Base-by-base conservation (phyloP, 495 filamentous ascomycete genomes). In the Cairneyella variabilis region DNA sequence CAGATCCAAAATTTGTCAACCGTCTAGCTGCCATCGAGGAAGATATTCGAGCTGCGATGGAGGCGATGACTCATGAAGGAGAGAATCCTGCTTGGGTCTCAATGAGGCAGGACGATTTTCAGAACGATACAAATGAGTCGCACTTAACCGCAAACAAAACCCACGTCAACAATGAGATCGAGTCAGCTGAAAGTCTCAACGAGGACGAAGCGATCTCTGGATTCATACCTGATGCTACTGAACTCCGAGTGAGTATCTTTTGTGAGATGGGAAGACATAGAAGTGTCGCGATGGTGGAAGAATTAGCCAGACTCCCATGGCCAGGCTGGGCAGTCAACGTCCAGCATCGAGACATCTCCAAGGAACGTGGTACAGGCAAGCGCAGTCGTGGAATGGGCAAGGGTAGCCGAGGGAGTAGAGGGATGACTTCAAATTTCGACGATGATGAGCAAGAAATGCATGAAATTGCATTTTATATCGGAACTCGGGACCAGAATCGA, bases 221-320 rank as follows among this genome's bases (percentile, higher is more conserved):
- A n/a, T n/a, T n/a, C n/a, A 21, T 30, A 36, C 46, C 34, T 21
- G 34, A 48, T 18, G 12, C 17, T n/a, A 28, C 14, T 14, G 30
- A 43, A 17, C 18, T 58, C 6, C 17, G 55, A 42, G 51, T 59
- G 11, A 46, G 56, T 18, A 54, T 59, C 23, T 43, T 12, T 21
- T 59, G 56, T 42, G 45, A 18, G 8, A 54, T 59, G 56, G 56
- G 56, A 30, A 22, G 44, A 26, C 56, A 58, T 28, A 48, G 56
- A 30, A 58, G 56, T 53, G 56, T 58, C 1, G 49, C 56, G 11
- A 48, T 58, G 25, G 56, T 58, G 10, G 56, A 58, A 23, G 25
- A 44, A 8, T 22, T 58, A 1, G 50, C 32, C 1, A 58, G 28
- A 20, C 12, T 53, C 1, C 5, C 42, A n/a, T 58, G 56, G 56